phyloP scores from a whole-genome alignment of 768 basidiomycete species.

The Lactifluus piperatus region DNA sequence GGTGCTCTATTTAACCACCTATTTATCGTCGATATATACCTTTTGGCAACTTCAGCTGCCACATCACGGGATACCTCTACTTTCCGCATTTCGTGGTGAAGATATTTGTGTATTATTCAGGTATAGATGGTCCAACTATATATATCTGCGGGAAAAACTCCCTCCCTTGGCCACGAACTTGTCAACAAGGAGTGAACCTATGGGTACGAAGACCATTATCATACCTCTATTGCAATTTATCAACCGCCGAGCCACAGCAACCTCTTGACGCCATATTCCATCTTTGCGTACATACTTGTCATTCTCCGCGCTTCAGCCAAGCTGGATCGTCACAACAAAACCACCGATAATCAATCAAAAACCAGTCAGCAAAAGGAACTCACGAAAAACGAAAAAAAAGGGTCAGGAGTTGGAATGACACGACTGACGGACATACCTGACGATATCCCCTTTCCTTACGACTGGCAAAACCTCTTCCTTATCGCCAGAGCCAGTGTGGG shows the following conservation, averaged over 20 bases:
- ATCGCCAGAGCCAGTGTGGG: constrained; percentile 21
- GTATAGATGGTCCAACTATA: background rate
- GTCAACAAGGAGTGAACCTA: background rate
- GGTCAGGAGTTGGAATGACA: constrained; percentile 5
- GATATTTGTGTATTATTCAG: constrained; percentile 3
- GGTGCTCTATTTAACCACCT: constrained; percentile 9
- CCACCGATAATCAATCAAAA: background rate
- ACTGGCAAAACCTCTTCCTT: constrained; percentile 32
- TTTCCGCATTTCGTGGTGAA: background rate
- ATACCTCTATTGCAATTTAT: background rate
- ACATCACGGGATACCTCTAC: background rate
- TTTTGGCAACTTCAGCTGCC: background rate
- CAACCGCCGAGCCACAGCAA: constrained; percentile 80
- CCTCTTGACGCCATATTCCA: constrained; percentile 90
- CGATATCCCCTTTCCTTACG: constrained; percentile 61
- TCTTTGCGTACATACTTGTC: constrained; percentile 82
- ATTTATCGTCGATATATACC: background rate
- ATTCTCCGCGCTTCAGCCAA: constrained; percentile 74
- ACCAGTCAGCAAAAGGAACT: constrained; percentile 1
- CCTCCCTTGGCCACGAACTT: background rate
- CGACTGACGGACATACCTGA: constrained; percentile 49
- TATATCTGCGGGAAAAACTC: background rate
- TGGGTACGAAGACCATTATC: background rate
- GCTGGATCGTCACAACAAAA: constrained; percentile 38
- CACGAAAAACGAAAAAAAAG: too few relatives aligned